Percentiles rank a stretch among this genome's conserved stretches.
Conservation (phyloP, 768 basidiomycete species). For the Rhizopogon vesiculosus region DNA sequence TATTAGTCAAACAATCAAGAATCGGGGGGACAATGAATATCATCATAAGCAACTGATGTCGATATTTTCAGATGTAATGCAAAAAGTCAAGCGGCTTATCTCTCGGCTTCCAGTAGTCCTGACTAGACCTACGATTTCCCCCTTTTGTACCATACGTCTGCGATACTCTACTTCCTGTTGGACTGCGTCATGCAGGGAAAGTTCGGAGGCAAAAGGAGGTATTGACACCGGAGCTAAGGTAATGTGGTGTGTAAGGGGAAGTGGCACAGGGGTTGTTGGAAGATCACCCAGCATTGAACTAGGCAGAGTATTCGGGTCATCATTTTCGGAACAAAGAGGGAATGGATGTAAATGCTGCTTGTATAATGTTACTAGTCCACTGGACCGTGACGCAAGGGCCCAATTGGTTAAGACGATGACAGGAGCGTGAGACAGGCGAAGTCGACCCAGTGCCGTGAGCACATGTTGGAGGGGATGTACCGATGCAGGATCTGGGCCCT, state of each 20-base stretch:
- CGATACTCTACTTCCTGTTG: slow-evolving; percentile 14
- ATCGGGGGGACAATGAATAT: background rate
- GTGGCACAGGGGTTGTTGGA: slow-evolving; percentile 5
- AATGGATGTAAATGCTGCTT: slow-evolving; percentile 50
- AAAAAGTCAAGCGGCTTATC: slow-evolving; percentile 16
- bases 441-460: slow-evolving; percentile 38
- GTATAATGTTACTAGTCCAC: slow-evolving; percentile 27
- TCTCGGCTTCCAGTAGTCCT: slow-evolving; percentile 21
- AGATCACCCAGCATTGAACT: slow-evolving; percentile 2
- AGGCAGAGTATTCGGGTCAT: background rate
- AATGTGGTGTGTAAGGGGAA: slow-evolving; percentile 36
- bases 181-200: slow-evolving; percentile 13
- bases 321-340: slow-evolving; percentile 24
- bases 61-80: slow-evolving; percentile 17
- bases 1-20: background rate
- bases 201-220: slow-evolving; percentile 1
- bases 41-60: slow-evolving; percentile 3
- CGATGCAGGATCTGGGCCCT: slow-evolving; percentile 4
- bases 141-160: slow-evolving; percentile 12
- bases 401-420: slow-evolving; percentile 59
- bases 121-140: slow-evolving; percentile 22
- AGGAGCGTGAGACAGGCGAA: slow-evolving; percentile 46
- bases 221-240: slow-evolving; percentile 26
- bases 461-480: slow-evolving; percentile 41
- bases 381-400: slow-evolving; percentile 31